phyloP scores from a whole-genome alignment of 2,329 filamentous ascomycete species.

The Xylariaceae sp. region DNA sequence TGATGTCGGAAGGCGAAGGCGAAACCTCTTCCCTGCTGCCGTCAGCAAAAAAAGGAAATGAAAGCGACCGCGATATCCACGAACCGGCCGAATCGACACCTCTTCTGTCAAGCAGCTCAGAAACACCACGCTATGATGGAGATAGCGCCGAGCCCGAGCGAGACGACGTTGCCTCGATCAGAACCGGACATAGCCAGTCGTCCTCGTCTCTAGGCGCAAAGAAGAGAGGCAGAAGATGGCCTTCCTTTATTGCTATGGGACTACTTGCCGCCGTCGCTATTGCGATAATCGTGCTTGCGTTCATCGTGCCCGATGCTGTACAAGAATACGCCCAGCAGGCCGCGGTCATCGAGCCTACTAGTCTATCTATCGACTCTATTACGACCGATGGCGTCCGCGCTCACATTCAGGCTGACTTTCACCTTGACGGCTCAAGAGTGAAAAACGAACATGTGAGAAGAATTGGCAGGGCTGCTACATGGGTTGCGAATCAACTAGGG shows the following conservation, averaged over 20 bases:
- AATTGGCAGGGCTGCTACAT: constrained; percentile 79
- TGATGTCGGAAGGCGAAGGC: constrained; percentile 23
- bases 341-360: constrained; percentile 79
- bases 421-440: constrained; percentile 79
- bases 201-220: constrained; percentile 40
- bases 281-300: constrained; percentile 76
- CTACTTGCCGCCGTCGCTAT: constrained; percentile 68
- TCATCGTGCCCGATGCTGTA: constrained; percentile 79
- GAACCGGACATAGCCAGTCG: constrained; percentile 36
- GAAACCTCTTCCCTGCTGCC: constrained; percentile 22
- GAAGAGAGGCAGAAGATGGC: constrained; percentile 66
- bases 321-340: constrained; percentile 88
- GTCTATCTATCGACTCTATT: constrained; percentile 83
- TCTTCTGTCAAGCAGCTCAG: constrained; percentile 50
- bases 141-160: constrained; percentile 39
- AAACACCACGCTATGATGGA: constrained; percentile 48
- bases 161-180: constrained; percentile 41
- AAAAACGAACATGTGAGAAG: constrained; percentile 72
- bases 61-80: constrained; percentile 29
- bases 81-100: constrained; percentile 56
- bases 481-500: constrained; percentile 78
- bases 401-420: constrained; percentile 81
- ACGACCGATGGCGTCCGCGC: constrained; percentile 78
- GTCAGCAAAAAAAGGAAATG: constrained; percentile 37
- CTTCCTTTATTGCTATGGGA: constrained; percentile 75